Evolutionary conservation across 2,329 filamentous ascomycete genomes (phyloP).

Genomic region (Ciborinia camelliae): DNA sequence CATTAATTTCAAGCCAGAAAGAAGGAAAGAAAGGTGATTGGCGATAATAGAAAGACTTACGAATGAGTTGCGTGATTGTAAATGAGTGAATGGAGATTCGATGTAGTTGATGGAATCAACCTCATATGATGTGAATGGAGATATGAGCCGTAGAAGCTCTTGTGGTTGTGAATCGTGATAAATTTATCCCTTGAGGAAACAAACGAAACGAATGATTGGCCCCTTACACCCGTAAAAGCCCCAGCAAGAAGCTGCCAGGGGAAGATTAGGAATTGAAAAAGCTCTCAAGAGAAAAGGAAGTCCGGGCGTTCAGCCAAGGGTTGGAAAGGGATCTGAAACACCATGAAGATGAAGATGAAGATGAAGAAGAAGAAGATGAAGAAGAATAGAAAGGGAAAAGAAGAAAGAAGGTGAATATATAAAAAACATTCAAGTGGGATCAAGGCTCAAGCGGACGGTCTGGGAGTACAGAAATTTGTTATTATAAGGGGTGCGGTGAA

Average conservation of each 20-base stretch:
- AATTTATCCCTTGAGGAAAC: constrained; percentile 4
- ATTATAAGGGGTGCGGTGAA: constrained; percentile 12
- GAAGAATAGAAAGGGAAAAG: neutral
- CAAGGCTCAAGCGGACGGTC: neutral
- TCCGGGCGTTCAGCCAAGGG: constrained; percentile 18
- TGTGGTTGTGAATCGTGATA: neutral
- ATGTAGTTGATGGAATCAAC: neutral
- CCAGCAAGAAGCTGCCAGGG: neutral
- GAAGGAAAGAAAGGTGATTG: neutral
- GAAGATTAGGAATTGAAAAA: constrained; percentile 8
- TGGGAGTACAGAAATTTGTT: constrained; percentile 10
- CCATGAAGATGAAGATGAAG: neutral
- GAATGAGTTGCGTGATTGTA: neutral
- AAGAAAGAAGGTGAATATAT: neutral
- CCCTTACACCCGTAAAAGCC: constrained; percentile 4
- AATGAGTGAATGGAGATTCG: neutral
- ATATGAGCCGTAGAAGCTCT: no score
- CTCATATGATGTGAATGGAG: no score
- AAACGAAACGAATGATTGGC: constrained; percentile 13
- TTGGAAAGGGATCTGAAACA: constrained; percentile 14
- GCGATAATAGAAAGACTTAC: constrained; percentile 1
- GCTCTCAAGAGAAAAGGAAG: constrained; percentile 7
- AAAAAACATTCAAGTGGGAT: neutral
- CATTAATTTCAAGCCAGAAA: neutral
- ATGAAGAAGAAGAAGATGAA: neutral